phyloP scores from a whole-genome alignment of 2,329 filamentous ascomycete species.

The Lachnellula hyalina region DNA sequence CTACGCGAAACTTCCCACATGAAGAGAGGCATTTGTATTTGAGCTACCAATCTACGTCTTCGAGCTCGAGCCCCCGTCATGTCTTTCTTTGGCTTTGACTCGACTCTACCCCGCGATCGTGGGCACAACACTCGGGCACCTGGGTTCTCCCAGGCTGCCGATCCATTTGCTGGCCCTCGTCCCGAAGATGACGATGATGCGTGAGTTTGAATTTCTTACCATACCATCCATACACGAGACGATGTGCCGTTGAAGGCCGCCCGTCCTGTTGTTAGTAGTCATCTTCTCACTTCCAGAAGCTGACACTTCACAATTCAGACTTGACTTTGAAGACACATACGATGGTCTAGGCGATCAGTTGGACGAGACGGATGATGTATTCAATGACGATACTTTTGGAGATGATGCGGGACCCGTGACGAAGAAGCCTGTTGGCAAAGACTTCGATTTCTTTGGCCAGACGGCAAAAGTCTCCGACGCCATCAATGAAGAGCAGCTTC shows the following conservation, averaged over 20 bases:
- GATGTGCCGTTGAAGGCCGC: background rate
- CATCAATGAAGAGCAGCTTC: conserved; percentile 85
- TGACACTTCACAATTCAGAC: conserved; percentile 36
- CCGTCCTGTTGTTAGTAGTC: background rate
- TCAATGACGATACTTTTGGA: conserved; percentile 96
- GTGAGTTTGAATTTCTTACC: conserved; percentile 21
- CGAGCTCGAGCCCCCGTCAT: conserved; percentile 40
- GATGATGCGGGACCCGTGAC: conserved; percentile 38
- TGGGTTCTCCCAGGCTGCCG: conserved; percentile 76
- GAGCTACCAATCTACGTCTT: background rate
- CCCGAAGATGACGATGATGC: conserved; percentile 52
- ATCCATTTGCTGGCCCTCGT: conserved; percentile 78
- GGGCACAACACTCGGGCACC: conserved; percentile 63
- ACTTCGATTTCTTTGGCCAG: conserved; percentile 95
- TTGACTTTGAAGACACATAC: conserved; percentile 96
- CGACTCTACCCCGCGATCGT: conserved; percentile 56
- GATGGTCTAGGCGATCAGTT: conserved; percentile 89
- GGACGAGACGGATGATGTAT: conserved; percentile 84
- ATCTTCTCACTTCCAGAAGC: background rate
- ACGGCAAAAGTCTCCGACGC: conserved; percentile 82
- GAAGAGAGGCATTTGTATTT: background rate
- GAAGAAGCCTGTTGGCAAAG: conserved; percentile 65
- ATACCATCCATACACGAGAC: background rate
- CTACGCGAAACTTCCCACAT: background rate
- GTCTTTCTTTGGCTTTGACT: conserved; percentile 91